Evolutionary conservation across 805 yeast genomes (phyloP).

Genomic region (Hanseniaspora taiwanica): DNA sequence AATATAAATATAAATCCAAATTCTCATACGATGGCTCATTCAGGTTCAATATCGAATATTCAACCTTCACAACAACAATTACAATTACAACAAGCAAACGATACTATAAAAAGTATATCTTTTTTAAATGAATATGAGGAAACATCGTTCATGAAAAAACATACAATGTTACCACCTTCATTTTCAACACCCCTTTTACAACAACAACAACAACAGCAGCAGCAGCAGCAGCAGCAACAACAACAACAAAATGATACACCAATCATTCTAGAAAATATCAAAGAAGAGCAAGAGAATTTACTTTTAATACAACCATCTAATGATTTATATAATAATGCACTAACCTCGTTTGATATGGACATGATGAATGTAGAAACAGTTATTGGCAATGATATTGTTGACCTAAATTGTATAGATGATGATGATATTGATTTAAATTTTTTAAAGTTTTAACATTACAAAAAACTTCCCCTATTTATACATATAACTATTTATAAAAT

Average conservation of each 20-base stretch:
- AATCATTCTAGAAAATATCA: not conserved
- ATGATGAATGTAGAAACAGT: not conserved
- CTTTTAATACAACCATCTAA: too few species aligned
- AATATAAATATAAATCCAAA: too few species aligned
- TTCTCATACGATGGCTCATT: too few species aligned
- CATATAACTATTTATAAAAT: too few species aligned
- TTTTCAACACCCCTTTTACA: not conserved
- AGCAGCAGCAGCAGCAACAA: not conserved
- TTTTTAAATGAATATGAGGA: not conserved
- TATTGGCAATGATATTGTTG: slow-evolving; percentile 1
- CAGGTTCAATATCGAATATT: too few species aligned
- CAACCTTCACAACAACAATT: too few species aligned
- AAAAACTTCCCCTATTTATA: too few species aligned
- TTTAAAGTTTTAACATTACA: slow-evolving; percentile 2
- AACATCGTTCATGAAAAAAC: not conserved
- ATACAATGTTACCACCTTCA: not conserved
- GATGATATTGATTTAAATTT: slow-evolving; percentile 6
- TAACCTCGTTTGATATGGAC: too few species aligned
- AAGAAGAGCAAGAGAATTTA: not conserved
- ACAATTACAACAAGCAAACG: not conserved
- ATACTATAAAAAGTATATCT: not conserved
- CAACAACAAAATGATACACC: not conserved
- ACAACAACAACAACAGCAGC: not conserved
- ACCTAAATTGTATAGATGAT: slow-evolving; percentile 3
- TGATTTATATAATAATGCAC: too few species aligned